These are phyloP conservation scores for Zea mays DNA, from an alignment of 176 grass and related monocot species.

Conservation along the genomic window Zm-B73-REFERENCE-NAM-5.0 NC_050097.1:9165501-9166000, in stretches of 20 bases:
- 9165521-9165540: too few species aligned
- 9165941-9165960: conserved; percentile 61
- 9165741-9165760: conserved; percentile 46
- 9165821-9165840: conserved; percentile 84
- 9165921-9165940: conserved; percentile 56
- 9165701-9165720: conserved; percentile 69
- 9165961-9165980: conserved; percentile 60
- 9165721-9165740: conserved; percentile 49
- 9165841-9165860: conserved; percentile 88
- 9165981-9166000: conserved; percentile 69
- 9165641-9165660: background rate
- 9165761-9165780: conserved; percentile 49
- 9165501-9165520: too few species aligned
- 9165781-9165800: conserved; percentile 61
- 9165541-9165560: too few species aligned
- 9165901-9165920: conserved; percentile 85
- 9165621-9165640: background rate
- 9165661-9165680: conserved; percentile 42
- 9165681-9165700: conserved; percentile 65
- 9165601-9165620: background rate
- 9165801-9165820: conserved; percentile 66
- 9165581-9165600: too few species aligned
- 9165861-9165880: conserved; percentile 74
- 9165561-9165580: too few species aligned
- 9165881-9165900: conserved; percentile 77